Evolutionary conservation across 2,329 filamentous ascomycete species (phyloP), one percentile per base, ranked within the genome.

Genomic region (Fusarium metavorans): DNA sequence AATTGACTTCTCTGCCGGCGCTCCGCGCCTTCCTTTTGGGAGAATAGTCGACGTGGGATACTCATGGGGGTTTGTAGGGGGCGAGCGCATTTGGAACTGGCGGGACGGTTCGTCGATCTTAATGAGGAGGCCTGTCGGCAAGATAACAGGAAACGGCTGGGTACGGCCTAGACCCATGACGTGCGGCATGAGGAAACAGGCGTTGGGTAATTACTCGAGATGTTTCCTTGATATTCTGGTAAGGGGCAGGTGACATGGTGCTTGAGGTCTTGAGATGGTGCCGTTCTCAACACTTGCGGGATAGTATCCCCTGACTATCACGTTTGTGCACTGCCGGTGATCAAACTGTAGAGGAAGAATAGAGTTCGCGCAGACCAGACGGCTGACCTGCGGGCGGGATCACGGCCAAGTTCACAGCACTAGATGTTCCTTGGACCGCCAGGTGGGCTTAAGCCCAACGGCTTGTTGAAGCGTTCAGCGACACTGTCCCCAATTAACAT

Each of bases 321-420:
- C 74, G 74, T 43, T 59, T 70, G n/a, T 52, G 59, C 70, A 78
- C 62, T 74, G 72, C 60, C 68, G 72, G 14, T 37, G 16, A 27
- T 61, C 37, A 25, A 64, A 71, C 11, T 9, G 43, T n/a, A 70
- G 66, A 43, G 68, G 61, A 30, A 71, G 60, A 30, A 32, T 30
- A 52, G 25, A 30, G 48, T 32, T n/a, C 5, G 14, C 14, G 23
- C 9, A 50, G 14, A 50, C 23, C 5, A 18, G 63, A 23, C 59
- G 52, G 25, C n/a, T n/a, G n/a, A n/a, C n/a, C 27, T 45, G 25
- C 11, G 50, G 20, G 8, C 48, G 34, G 37, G 54, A 60, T 34
- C 57, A 66, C 25, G n/a, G n/a, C n/a, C n/a, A n/a, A n/a, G n/a
- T 27, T 27, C 25, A 27, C 25, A 27, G 25, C 25, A 27, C 25